phyloP scores from a whole-genome alignment of 1,284 basidiomycete species.

The Heterobasidion annosum region DNA sequence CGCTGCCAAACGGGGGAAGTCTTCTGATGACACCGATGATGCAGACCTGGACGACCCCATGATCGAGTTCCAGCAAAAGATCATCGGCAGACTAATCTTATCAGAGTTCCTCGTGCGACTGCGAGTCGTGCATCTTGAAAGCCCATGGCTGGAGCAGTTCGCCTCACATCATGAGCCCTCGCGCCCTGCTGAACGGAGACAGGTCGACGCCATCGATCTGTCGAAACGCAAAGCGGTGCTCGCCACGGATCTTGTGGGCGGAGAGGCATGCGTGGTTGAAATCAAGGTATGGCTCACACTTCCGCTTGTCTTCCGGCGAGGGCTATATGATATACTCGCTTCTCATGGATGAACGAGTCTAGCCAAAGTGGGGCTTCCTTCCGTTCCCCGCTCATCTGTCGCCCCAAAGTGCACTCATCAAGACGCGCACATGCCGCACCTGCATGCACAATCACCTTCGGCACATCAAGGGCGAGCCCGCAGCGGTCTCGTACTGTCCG shows the following conservation, averaged over 20 bases:
- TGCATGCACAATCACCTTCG: slow-evolving; percentile 76
- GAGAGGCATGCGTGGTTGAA: slow-evolving; percentile 61
- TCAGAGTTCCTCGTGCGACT: slow-evolving; percentile 46
- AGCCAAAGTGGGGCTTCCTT: slow-evolving; percentile 96
- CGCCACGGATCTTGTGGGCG: slow-evolving; percentile 68
- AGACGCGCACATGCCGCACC: slow-evolving; percentile 73
- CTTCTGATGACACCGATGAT: slow-evolving; percentile 3
- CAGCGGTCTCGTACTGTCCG: slow-evolving; percentile 68
- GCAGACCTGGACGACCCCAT: slow-evolving; percentile 48
- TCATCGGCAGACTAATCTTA: slow-evolving; percentile 56
- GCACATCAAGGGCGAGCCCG: slow-evolving; percentile 26
- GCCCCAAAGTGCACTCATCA: slow-evolving; percentile 42
- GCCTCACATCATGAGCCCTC: slow-evolving; percentile 31
- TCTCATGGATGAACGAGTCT: slow-evolving; percentile 3
- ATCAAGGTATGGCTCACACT: slow-evolving; percentile 60
- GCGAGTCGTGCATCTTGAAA: slow-evolving; percentile 40
- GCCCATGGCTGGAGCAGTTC: slow-evolving; percentile 56
- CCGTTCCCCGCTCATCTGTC: slow-evolving; percentile 57
- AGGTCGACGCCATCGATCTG: slow-evolving; percentile 50
- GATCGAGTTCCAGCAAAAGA: slow-evolving; percentile 52
- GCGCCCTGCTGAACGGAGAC: slow-evolving; percentile 48
- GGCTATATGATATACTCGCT: not conserved
- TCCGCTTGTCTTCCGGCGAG: not conserved
- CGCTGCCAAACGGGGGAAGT: not conserved
- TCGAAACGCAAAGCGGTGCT: slow-evolving; percentile 48